A percentile compares a stretch with the other conserved stretches of the same genome.
Evolutionary conservation across 106 monocot genomes (phyloP).

Genomic region (Gastrodia elata): DNA sequence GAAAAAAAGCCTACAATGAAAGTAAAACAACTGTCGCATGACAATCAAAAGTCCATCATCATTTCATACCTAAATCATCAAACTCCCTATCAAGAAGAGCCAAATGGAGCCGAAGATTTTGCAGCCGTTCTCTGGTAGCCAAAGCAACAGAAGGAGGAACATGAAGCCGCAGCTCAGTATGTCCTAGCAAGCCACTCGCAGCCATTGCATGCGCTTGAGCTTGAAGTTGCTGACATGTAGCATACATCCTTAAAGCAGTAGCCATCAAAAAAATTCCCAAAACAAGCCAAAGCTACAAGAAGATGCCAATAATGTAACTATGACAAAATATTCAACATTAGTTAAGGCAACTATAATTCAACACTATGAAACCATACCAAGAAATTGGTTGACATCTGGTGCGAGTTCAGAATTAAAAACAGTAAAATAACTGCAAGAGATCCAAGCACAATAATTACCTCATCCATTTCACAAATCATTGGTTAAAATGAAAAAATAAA

Average conservation of each 20-base stretch:
- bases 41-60: neutral
- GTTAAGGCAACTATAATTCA: neutral
- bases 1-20: neutral
- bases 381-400: constrained; percentile 91
- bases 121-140: constrained; percentile 33
- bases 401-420: constrained; percentile 56
- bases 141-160: constrained; percentile 61
- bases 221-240: constrained; percentile 90
- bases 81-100: constrained; percentile 88
- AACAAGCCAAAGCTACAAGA: constrained; percentile 44
- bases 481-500: neutral
- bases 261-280: constrained; percentile 47
- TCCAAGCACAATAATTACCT: constrained; percentile 5
- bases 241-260: constrained; percentile 48
- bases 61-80: constrained; percentile 62
- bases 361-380: constrained; percentile 33
- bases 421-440: constrained; percentile 35
- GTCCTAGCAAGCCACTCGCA: constrained; percentile 66
- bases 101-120: constrained; percentile 77
- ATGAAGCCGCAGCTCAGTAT: constrained; percentile 73
- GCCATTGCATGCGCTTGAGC: constrained; percentile 70
- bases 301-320: neutral
- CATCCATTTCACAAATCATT: neutral
- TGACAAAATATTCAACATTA: neutral
- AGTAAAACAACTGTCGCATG: neutral